Conservation (phyloP, 805 yeast genomes). For the Wickerhamiella dianesei region DNA sequence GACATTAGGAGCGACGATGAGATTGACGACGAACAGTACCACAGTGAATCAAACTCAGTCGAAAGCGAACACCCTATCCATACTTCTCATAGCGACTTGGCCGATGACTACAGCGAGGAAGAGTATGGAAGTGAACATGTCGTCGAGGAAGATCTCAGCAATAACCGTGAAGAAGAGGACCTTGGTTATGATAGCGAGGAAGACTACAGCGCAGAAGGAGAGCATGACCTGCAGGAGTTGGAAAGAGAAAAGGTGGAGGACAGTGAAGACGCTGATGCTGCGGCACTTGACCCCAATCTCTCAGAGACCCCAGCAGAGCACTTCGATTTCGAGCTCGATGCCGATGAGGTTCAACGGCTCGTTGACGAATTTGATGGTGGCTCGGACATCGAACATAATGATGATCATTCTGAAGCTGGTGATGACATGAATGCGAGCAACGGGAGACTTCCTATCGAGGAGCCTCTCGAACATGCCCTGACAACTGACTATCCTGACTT, state of each 20-base stretch:
- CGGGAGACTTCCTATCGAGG: background rate
- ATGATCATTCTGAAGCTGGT: conserved; percentile 2
- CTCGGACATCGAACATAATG: background rate
- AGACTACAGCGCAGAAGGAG: conserved; percentile 2
- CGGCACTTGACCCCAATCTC: conserved; percentile 3
- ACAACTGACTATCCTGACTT: background rate
- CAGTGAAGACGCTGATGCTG: conserved; percentile 4
- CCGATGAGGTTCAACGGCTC: background rate
- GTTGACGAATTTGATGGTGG: conserved; percentile 1
- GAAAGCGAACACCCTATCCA: too few species aligned
- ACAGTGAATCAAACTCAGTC: too few species aligned
- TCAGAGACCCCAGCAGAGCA: background rate
- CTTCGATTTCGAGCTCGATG: conserved; percentile 1
- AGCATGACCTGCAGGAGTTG: conserved; percentile 4
- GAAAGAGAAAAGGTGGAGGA: conserved; percentile 4
- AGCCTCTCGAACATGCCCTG: background rate
- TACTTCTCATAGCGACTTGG: too few species aligned
- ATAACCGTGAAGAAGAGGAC: conserved; percentile 8
- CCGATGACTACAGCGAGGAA: conserved; percentile 6
- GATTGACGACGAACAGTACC: conserved; percentile 8
- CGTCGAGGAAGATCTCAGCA: background rate
- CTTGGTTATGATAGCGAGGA: conserved; percentile 2
- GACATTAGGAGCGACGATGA: conserved; percentile 6
- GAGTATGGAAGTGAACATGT: background rate
- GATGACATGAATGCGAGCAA: background rate